These are phyloP conservation scores for Nissolia schottii DNA, from an alignment of 306 rosid genomes.

Conservation along the genomic window DNA sequence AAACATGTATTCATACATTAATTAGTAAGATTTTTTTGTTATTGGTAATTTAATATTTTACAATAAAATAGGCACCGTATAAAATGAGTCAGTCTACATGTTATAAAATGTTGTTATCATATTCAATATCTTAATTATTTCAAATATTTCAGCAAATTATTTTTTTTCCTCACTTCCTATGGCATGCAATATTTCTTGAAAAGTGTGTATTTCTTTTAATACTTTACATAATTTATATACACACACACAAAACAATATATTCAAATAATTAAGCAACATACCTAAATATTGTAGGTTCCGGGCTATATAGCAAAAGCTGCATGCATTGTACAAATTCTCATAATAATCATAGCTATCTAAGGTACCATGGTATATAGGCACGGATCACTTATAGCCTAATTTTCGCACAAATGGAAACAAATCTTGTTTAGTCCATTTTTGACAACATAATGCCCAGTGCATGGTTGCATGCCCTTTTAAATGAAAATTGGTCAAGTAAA, in stretches of 20 bases:
- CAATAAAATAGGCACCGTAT: neutral
- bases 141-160: neutral
- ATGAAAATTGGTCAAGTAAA: neutral
- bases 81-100: neutral
- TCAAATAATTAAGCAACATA: neutral
- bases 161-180: neutral
- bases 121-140: neutral
- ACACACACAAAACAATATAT: too few species aligned
- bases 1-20: neutral
- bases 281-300: neutral
- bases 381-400: neutral
- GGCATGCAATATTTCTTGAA: too few species aligned
- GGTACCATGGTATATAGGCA: neutral
- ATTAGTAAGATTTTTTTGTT: too few species aligned
- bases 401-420: slow-evolving; percentile 4
- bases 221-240: too few species aligned
- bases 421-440: neutral
- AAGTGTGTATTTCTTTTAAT: too few species aligned
- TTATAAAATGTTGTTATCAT: neutral
- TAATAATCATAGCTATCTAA: neutral
- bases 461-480: slow-evolving; percentile 10
- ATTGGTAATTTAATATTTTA: neutral
- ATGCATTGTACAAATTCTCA: neutral
- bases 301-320: neutral
- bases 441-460: slow-evolving; percentile 8